These are phyloP conservation scores for Leptographium procerum DNA, from an alignment of 2,329 filamentous ascomycete species.

Conservation along the genomic window DNA sequence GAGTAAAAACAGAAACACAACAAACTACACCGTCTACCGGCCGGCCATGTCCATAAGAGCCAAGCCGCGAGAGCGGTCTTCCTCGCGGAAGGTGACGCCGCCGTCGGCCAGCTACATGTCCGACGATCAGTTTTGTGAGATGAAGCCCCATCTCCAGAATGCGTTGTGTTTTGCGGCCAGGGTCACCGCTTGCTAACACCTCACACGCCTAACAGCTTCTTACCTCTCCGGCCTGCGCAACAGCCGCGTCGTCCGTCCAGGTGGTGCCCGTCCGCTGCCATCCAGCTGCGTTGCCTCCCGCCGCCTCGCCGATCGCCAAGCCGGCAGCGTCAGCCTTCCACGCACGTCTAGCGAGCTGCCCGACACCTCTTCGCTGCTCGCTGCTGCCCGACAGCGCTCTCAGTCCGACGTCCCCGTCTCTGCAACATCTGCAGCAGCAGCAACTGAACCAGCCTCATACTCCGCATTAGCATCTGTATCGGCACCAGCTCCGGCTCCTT, in stretches of 20 bases:
- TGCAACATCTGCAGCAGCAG: background rate
- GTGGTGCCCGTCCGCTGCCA: slow-evolving; percentile 56
- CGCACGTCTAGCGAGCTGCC: background rate
- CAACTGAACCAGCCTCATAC: too few relatives aligned
- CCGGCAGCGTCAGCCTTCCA: background rate
- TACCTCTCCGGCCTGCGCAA: slow-evolving; percentile 63
- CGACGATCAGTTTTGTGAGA: slow-evolving; percentile 54
- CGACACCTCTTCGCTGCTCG: background rate
- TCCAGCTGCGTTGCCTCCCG: slow-evolving; percentile 16
- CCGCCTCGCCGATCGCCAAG: slow-evolving; percentile 1
- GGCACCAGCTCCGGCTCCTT: background rate
- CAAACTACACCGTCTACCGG: background rate
- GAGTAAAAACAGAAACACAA: background rate
- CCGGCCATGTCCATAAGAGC: slow-evolving; percentile 21
- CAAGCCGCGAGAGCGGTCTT: slow-evolving; percentile 22
- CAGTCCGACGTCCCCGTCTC: background rate
- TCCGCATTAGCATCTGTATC: background rate
- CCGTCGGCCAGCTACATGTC: slow-evolving; percentile 54
- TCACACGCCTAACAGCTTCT: slow-evolving; percentile 33
- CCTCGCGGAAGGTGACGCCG: slow-evolving; percentile 44
- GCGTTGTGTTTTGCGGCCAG: too few relatives aligned
- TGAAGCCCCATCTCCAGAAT: background rate
- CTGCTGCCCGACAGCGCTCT: background rate
- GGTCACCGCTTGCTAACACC: background rate
- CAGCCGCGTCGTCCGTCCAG: slow-evolving; percentile 55